Evolutionary conservation across 306 rosid genomes (phyloP).

Genomic region (Adenanthera pavonina): DNA sequence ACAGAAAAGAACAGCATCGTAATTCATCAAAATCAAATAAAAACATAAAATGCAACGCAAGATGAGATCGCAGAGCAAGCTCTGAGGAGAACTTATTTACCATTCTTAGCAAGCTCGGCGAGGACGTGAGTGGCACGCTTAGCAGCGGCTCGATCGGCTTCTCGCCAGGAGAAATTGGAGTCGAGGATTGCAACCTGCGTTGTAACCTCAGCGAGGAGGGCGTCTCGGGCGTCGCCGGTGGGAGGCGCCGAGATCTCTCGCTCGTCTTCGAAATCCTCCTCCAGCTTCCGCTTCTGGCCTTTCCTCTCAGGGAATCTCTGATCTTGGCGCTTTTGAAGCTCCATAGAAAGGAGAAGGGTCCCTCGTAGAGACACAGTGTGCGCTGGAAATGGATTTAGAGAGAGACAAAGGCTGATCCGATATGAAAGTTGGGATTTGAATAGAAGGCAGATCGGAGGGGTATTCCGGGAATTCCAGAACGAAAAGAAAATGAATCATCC

Average conservation of each 20-base stretch:
- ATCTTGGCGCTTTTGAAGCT: slow-evolving; percentile 67
- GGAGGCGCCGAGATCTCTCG: slow-evolving; percentile 73
- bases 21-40: slow-evolving; percentile 32
- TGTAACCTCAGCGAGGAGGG: slow-evolving; percentile 64
- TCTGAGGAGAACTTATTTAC: slow-evolving; percentile 49
- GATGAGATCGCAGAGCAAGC: slow-evolving; percentile 48
- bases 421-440: slow-evolving; percentile 47
- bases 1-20: slow-evolving; percentile 14
- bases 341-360: slow-evolving; percentile 63
- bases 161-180: slow-evolving; percentile 80
- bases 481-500: background rate
- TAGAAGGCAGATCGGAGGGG: slow-evolving; percentile 50
- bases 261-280: slow-evolving; percentile 68
- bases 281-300: slow-evolving; percentile 94
- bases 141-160: slow-evolving; percentile 84
- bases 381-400: slow-evolving; percentile 19
- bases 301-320: slow-evolving; percentile 79
- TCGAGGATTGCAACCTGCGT: slow-evolving; percentile 73
- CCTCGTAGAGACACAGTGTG: slow-evolving; percentile 40
- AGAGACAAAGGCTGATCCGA: slow-evolving; percentile 50
- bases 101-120: slow-evolving; percentile 96
- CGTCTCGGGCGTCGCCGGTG: slow-evolving; percentile 66
- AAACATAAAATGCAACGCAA: slow-evolving; percentile 17
- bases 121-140: slow-evolving; percentile 97
- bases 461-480: slow-evolving; percentile 28